Evolutionary conservation across 331 rosid genomes (phyloP).

Genomic region (Rhamnella rubrinervis): DNA sequence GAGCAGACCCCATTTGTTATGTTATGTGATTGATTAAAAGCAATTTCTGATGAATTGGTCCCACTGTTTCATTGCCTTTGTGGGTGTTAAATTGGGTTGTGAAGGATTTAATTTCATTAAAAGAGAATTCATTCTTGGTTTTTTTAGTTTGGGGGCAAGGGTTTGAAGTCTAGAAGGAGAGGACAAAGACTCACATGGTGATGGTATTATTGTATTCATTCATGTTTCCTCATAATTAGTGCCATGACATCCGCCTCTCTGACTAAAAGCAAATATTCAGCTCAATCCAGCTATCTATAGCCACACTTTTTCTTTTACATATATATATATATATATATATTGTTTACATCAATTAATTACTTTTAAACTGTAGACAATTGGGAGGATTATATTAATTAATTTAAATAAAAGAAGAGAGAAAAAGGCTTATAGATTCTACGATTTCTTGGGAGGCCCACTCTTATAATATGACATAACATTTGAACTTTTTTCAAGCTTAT

Average conservation of each 20-base stretch:
- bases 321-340: background rate
- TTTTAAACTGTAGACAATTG: background rate
- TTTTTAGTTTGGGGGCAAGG: background rate
- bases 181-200: slow-evolving; percentile 15
- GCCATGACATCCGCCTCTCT: slow-evolving; percentile 47
- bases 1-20: no score
- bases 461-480: no score
- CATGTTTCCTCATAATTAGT: slow-evolving; percentile 33
- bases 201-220: background rate
- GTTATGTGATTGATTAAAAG: no score
- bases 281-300: slow-evolving; percentile 15
- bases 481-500: no score
- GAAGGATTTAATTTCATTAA: no score
- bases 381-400: background rate
- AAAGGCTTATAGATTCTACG: no score
- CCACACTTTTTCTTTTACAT: background rate
- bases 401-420: background rate
- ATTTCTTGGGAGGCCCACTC: no score
- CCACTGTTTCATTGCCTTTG: no score
- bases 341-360: background rate
- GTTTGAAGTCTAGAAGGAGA: background rate
- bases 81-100: no score
- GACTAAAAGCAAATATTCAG: slow-evolving; percentile 17
- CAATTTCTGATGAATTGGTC: no score
- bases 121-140: no score